Conservation (phyloP, 2,329 filamentous ascomycete species). For the Talaromyces rugulosus region DNA sequence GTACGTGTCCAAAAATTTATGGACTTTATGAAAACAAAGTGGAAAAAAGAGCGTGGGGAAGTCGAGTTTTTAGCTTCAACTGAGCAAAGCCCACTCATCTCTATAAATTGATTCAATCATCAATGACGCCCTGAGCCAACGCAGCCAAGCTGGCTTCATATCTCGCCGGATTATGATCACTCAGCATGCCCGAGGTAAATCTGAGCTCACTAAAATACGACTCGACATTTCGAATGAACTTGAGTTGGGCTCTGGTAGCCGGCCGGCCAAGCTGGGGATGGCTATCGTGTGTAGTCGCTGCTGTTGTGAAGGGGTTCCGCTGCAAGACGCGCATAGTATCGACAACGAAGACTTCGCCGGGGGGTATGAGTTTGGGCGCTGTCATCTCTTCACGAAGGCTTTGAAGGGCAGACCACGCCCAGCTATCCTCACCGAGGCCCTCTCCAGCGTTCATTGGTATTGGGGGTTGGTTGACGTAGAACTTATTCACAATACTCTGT, state of each 20-base stretch:
- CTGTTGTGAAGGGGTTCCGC: conserved; percentile 57
- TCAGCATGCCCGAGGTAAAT: conserved; percentile 69
- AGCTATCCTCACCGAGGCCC: conserved; percentile 59
- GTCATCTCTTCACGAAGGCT: conserved; percentile 64
- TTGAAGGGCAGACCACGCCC: conserved; percentile 65
- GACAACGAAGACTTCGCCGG: conserved; percentile 70
- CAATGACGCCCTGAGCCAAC: conserved; percentile 47
- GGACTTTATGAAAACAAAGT: neutral
- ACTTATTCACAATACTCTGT: conserved; percentile 58
- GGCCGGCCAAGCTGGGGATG: conserved; percentile 54
- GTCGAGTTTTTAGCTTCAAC: neutral
- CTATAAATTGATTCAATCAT: conserved; percentile 23
- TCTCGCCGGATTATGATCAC: conserved; percentile 69
- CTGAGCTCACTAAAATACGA: conserved; percentile 64
- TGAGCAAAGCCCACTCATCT: neutral
- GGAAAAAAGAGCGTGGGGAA: neutral
- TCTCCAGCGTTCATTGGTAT: conserved; percentile 43
- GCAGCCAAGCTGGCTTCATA: conserved; percentile 68
- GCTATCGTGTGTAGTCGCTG: conserved; percentile 32
- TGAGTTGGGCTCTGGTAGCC: conserved; percentile 64
- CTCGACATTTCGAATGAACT: conserved; percentile 68
- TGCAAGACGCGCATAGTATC: conserved; percentile 65
- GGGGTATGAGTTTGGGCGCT: conserved; percentile 66
- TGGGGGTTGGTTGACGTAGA: conserved; percentile 51
- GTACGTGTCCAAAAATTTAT: neutral